phyloP scores from a whole-genome alignment of 441 rosid genomes.

The Daphne laureola region DNA sequence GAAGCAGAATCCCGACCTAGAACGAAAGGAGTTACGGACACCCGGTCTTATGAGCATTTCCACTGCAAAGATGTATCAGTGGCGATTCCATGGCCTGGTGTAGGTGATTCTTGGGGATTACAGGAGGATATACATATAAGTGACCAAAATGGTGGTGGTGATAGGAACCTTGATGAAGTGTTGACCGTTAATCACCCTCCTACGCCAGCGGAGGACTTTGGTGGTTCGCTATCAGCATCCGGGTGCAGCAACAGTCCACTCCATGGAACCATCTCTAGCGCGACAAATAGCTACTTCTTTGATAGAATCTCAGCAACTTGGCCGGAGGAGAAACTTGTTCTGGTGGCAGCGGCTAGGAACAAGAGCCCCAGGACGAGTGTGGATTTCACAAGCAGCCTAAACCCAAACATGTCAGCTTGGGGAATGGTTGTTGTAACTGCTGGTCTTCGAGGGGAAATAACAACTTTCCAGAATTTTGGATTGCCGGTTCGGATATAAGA shows the following conservation, averaged over 20 bases:
- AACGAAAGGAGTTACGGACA: conserved; percentile 60
- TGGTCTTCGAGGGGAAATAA: conserved; percentile 78
- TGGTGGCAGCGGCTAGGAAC: conserved; percentile 42
- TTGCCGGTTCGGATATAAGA: conserved; percentile 61
- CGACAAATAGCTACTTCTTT: conserved; percentile 74
- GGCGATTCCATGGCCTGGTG: conserved; percentile 95
- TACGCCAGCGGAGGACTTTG: conserved; percentile 69
- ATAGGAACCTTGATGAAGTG: conserved; percentile 42
- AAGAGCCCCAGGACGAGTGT: conserved; percentile 50
- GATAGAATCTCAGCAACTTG: conserved; percentile 89
- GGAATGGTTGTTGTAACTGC: conserved; percentile 95
- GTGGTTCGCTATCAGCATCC: conserved; percentile 33
- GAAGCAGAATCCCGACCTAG: conserved; percentile 72
- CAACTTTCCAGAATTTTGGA: conserved; percentile 88
- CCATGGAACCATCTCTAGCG: conserved; percentile 78
- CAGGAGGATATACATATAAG: conserved; percentile 25
- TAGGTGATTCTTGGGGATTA: conserved; percentile 40
- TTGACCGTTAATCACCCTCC: conserved; percentile 74
- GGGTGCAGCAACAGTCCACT: conserved; percentile 57
- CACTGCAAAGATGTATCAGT: conserved; percentile 84
- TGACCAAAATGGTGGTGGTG: conserved; percentile 36
- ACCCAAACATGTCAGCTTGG: conserved; percentile 60
- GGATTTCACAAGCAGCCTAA: conserved; percentile 42
- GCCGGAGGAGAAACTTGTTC: conserved; percentile 79
- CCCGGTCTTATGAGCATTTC: conserved; percentile 77